Conservation (phyloP, 148 eudicot species). For the Spergularia marina region DNA sequence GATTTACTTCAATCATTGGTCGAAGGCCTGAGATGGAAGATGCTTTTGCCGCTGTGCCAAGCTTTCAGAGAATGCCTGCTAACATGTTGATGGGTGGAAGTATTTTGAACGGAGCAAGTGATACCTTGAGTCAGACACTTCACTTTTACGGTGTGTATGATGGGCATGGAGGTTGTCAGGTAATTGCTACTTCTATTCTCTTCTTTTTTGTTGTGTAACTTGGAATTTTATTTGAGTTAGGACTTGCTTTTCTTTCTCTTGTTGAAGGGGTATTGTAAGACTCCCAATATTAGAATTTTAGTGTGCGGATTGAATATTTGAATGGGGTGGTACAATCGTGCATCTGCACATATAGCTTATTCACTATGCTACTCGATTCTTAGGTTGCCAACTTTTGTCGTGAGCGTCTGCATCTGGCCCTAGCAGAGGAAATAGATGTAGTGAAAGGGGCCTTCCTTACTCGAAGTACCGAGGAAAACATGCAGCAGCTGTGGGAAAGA, state of each 20-base stretch:
- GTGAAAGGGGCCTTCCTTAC: slow-evolving; percentile 23
- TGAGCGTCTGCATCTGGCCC: slow-evolving; percentile 49
- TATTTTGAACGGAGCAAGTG: slow-evolving; percentile 32
- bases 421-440: slow-evolving; percentile 47
- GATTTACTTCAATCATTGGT: slow-evolving; percentile 43
- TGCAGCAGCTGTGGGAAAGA: slow-evolving; percentile 44
- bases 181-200: slow-evolving; percentile 14
- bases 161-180: slow-evolving; percentile 70
- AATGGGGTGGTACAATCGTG: neutral
- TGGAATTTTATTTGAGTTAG: neutral
- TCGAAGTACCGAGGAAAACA: slow-evolving; percentile 22
- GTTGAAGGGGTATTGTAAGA: neutral
- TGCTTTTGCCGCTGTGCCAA: slow-evolving; percentile 39
- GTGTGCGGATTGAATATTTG: neutral
- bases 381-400: slow-evolving; percentile 62
- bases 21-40: slow-evolving; percentile 61
- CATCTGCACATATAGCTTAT: neutral
- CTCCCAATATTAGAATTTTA: neutral
- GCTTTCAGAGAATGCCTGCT: slow-evolving; percentile 42
- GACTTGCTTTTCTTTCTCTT: neutral
- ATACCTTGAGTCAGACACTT: slow-evolving; percentile 29
- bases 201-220: neutral
- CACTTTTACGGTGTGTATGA: slow-evolving; percentile 61
- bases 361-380: slow-evolving; percentile 12
- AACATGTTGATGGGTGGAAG: slow-evolving; percentile 36